Evolutionary conservation across 768 basidiomycete genomes (phyloP), one percentile per base, ranked within the genome.

Genomic region (Termitomyces bulborhizus): DNA sequence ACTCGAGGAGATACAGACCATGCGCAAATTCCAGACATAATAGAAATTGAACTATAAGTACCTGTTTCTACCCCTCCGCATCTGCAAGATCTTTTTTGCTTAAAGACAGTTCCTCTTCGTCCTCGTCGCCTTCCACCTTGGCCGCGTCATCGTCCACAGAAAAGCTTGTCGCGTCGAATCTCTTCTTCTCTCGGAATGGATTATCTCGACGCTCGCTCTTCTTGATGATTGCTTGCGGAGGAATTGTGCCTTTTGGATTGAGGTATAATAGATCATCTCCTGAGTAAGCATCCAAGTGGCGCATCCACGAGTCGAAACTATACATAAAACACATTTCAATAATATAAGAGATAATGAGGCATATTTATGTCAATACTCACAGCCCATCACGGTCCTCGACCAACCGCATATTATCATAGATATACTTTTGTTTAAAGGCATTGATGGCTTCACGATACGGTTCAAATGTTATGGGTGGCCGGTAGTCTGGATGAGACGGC

Each of bases 251-350:
- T 64, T 83, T 80, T 0, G 82, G 74, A 64, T 92, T 95, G 57
- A 91, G 73, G 62, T 89, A 93, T 31, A 81, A 72, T 45, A 96
- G 75, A 66, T 96, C 93, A 57, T 79, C 76, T 3, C 92, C 93
- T 16, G 77, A 71, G 63, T 93, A 94, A 7, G 75, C 63, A 64
- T 96, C 93, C 32, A 92, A 76, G 24, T 79, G 76, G 44, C 84
- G 83, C 49, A 94, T 75, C 91, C 90, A 98, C 40, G 85, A 83
- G 65, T 93, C 89, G 71, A 88, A 95, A 59, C 87, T 96, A 37
- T 93, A 36, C 18, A n/a, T n/a, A 36, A 56, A 53, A 45, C 47
- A 57, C 34, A 29, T 52, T 51, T 44, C 42, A 26, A 8, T 32
- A 32, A 16, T 45, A 21, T n/a, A 16, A 34, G 21, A 15, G 4